A percentile compares a stretch with the other conserved stretches of the same genome.
These are phyloP conservation scores for Tricholomella constricta DNA, from an alignment of 768 basidiomycete species.

Conservation along the genomic window DNA sequence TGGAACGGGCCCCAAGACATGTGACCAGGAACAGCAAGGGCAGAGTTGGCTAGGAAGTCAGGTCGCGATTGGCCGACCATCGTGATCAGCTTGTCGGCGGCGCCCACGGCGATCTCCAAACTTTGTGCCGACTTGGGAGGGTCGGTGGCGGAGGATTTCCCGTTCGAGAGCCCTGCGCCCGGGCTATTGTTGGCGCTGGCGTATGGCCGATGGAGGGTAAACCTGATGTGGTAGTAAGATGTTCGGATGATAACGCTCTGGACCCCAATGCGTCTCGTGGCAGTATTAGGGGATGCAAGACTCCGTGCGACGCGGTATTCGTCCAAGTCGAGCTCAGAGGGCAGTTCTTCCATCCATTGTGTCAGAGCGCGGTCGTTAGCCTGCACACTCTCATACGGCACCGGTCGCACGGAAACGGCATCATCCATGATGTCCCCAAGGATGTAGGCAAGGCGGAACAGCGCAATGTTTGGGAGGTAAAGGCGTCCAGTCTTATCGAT, in stretches of 20 bases:
- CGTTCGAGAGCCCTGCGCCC: slow-evolving; percentile 20
- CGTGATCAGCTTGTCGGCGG: slow-evolving; percentile 77
- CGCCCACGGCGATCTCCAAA: slow-evolving; percentile 72
- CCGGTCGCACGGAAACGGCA: slow-evolving; percentile 78
- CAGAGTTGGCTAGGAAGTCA: slow-evolving; percentile 70
- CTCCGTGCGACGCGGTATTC: slow-evolving; percentile 74
- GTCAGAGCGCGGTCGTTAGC: slow-evolving; percentile 71
- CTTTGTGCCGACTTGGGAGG: slow-evolving; percentile 54
- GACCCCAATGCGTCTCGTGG: slow-evolving; percentile 69
- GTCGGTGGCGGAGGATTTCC: slow-evolving; percentile 34
- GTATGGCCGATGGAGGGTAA: slow-evolving; percentile 82
- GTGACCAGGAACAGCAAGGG: slow-evolving; percentile 76
- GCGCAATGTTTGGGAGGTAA: slow-evolving; percentile 73
- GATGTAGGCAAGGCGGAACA: slow-evolving; percentile 76
- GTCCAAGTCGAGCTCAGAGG: slow-evolving; percentile 72
- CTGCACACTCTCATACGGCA: slow-evolving; percentile 72
- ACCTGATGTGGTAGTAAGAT: slow-evolving; percentile 80
- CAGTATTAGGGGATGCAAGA: slow-evolving; percentile 60
- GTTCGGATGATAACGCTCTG: slow-evolving; percentile 81
- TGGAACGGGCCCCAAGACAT: slow-evolving; percentile 86
- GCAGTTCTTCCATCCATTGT: slow-evolving; percentile 79
- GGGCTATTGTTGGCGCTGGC: slow-evolving; percentile 42
- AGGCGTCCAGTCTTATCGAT: slow-evolving; percentile 65
- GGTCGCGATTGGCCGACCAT: slow-evolving; percentile 77
- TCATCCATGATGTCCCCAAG: slow-evolving; percentile 87